These are phyloP conservation scores for Neurospora sublineolata DNA, from an alignment of 495 filamentous ascomycete species.

Conservation along the genomic window DNA sequence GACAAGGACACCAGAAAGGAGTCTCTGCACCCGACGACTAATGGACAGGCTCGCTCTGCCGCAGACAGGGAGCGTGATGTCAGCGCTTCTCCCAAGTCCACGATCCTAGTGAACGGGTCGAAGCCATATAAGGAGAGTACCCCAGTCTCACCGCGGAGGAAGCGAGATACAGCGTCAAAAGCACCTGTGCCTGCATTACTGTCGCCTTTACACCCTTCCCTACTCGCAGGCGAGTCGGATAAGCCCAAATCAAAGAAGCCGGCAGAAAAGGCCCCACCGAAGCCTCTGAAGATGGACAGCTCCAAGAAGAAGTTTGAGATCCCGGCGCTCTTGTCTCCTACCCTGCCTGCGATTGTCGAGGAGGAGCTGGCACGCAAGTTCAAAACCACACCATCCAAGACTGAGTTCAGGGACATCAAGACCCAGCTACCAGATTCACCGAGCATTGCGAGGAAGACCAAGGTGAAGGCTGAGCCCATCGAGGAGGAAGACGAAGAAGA, in stretches of 20 bases:
- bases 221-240: constrained; percentile 20
- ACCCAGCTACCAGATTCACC: constrained; percentile 26
- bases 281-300: constrained; percentile 8
- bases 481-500: constrained; percentile 21
- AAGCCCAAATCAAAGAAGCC: constrained; percentile 15
- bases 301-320: constrained; percentile 17
- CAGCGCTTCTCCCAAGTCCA: constrained; percentile 27
- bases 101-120: constrained; percentile 34
- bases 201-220: constrained; percentile 30
- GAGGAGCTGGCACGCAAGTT: constrained; percentile 26
- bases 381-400: constrained; percentile 24
- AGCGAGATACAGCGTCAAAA: constrained; percentile 17
- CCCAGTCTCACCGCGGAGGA: constrained; percentile 23
- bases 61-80: constrained; percentile 20
- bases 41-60: constrained; percentile 21
- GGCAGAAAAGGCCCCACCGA: constrained; percentile 23
- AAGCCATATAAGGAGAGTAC: constrained; percentile 20
- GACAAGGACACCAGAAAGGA: constrained; percentile 17
- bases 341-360: constrained; percentile 33
- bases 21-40: constrained; percentile 18
- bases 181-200: constrained; percentile 26
- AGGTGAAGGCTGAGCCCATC: constrained; percentile 15
- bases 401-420: constrained; percentile 16
- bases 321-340: constrained; percentile 37
- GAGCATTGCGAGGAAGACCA: constrained; percentile 26